phyloP scores from a whole-genome alignment of 805 yeast genomes.

The Pichia scutulata region DNA sequence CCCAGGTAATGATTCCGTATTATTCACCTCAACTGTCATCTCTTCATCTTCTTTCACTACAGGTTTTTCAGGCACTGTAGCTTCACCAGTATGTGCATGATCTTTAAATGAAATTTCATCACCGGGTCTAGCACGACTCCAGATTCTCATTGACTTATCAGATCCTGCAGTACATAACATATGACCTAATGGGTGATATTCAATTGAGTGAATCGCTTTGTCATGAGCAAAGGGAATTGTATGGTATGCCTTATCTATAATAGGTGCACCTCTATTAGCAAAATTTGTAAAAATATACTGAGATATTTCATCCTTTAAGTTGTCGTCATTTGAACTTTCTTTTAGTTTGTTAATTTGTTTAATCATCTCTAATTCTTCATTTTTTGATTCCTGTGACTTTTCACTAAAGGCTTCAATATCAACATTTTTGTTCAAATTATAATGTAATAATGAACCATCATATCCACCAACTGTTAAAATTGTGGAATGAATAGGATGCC shows the following conservation, averaged over 20 bases:
- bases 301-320: neutral
- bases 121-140: constrained; percentile 90
- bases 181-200: constrained; percentile 94
- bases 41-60: neutral
- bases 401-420: constrained; percentile 18
- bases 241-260: constrained; percentile 28
- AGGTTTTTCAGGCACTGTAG: constrained; percentile 3
- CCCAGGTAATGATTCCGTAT: constrained; percentile 11
- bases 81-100: constrained; percentile 58
- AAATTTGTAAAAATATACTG: constrained; percentile 15
- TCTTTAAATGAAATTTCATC: constrained; percentile 80
- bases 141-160: constrained; percentile 85
- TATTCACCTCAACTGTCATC: neutral
- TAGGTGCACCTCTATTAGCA: constrained; percentile 3
- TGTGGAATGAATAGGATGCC: constrained; percentile 88
- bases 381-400: neutral
- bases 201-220: constrained; percentile 80
- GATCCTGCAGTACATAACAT: constrained; percentile 86
- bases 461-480: constrained; percentile 79
- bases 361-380: neutral
- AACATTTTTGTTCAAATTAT: constrained; percentile 47
- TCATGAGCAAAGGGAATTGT: constrained; percentile 89
- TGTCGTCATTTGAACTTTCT: neutral
- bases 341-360: neutral
- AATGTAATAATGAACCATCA: constrained; percentile 82